These are phyloP conservation scores for Bipolaris sorokiniana DNA, from an alignment of 2,329 filamentous ascomycete genomes.

Conservation along the genomic window DNA sequence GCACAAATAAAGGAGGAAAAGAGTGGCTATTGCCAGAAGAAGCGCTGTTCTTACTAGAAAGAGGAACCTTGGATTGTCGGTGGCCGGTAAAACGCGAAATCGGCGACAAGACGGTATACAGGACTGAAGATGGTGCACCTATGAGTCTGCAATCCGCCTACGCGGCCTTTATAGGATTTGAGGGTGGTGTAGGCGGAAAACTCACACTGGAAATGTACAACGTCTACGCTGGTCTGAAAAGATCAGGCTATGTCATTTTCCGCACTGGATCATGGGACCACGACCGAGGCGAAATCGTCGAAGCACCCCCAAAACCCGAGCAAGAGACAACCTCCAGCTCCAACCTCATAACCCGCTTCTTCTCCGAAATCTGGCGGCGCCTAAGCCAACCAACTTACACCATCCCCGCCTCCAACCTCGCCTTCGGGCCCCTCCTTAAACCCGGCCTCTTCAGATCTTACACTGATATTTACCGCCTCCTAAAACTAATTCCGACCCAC, in stretches of 20 bases:
- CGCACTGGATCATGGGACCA: slow-evolving; percentile 65
- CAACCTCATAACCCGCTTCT: slow-evolving; percentile 44
- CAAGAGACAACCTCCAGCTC: slow-evolving; percentile 13
- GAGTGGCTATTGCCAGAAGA: slow-evolving; percentile 92
- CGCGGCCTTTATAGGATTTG: slow-evolving; percentile 77
- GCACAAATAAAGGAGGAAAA: slow-evolving; percentile 59
- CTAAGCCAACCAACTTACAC: slow-evolving; percentile 30
- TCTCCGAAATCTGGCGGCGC: slow-evolving; percentile 44
- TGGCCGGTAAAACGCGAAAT: slow-evolving; percentile 65
- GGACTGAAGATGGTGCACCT: slow-evolving; percentile 69
- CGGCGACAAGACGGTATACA: slow-evolving; percentile 31
- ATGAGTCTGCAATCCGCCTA: slow-evolving; percentile 93
- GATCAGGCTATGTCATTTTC: slow-evolving; percentile 80
- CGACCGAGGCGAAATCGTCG: slow-evolving; percentile 29
- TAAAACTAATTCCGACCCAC: slow-evolving; percentile 75
- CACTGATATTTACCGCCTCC: slow-evolving; percentile 73
- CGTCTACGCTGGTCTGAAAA: slow-evolving; percentile 84
- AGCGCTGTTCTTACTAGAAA: slow-evolving; percentile 84
- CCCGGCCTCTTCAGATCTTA: slow-evolving; percentile 63
- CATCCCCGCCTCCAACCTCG: slow-evolving; percentile 28
- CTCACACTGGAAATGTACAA: slow-evolving; percentile 79
- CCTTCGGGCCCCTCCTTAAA: slow-evolving; percentile 58
- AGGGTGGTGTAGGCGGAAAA: slow-evolving; percentile 58
- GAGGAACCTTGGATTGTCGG: slow-evolving; percentile 84
- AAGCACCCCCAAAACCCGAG: slow-evolving; percentile 7